Evolutionary conservation across 345 rosid genomes (phyloP), one percentile per base, ranked within the genome.

Genomic region (Hypericum perforatum): DNA sequence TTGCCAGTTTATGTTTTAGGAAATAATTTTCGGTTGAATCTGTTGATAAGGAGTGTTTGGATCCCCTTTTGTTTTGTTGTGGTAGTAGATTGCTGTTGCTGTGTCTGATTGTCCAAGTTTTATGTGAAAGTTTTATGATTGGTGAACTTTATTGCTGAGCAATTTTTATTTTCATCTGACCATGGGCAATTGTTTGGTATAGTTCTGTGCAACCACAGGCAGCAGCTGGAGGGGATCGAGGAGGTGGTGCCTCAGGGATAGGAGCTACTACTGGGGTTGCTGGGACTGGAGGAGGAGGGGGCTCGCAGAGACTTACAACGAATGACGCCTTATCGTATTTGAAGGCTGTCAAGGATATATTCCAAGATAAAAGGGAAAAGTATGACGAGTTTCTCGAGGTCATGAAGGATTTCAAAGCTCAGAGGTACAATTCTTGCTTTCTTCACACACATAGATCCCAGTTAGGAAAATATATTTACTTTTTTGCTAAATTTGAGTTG

Each of bases 311-410:
- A 78, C 82, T 88, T 37, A 88, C 96, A 10, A 88, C 96, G 41
- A 85, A 82, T 43, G 98, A 92, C 72, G 98, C 98, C 41, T 71
- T 92, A 66, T 74, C 96, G 8, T 92, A 92, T 59, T 90, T 92
- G 42, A 92, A 88, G 56, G 95, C 95, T 5, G 98, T 92, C 41
- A 88, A 85, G 68, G 95, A 88, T 52, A 69, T 63, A 53, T 69
- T 69, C 56, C 73, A 63, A 45, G 69, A 69, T 16, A 59, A 69
- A 41, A 53, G 61, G 44, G 73, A 63, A 16, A 69, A 59, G 46
- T 69, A 69, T 22, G 69, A 69, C 39, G 73, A 69, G 7, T 69
- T 69, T 54, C 64, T 69, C 16, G 68, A 63, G 65, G 62, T 69
- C 49, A 69, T 69, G 73, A 69, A 69, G 59, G 69, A 63, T 55